Conservation (phyloP, 1,139 yeast genomes). For the Diutina scorzettiae region DNA sequence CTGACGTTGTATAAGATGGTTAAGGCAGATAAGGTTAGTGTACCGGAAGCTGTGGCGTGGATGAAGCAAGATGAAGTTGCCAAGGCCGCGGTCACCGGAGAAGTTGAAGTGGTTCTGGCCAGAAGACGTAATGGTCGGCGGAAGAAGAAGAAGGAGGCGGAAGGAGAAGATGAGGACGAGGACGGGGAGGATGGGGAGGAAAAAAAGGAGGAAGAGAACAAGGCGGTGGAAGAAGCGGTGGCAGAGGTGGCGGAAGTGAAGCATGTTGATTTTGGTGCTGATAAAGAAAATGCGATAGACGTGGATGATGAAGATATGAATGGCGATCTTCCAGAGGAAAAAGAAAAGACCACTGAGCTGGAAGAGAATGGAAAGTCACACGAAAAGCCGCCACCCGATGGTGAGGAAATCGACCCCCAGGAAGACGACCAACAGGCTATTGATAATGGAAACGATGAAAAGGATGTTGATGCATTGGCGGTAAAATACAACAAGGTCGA, state of each 20-base stretch:
- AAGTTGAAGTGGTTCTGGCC: background rate
- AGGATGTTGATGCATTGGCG: no score
- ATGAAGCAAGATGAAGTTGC: conserved; percentile 22
- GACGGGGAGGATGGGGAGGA: background rate
- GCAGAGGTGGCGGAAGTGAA: background rate
- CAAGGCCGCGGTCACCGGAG: background rate
- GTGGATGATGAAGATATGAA: background rate
- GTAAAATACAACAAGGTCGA: no score
- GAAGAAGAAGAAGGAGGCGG: background rate
- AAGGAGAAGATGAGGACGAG: background rate
- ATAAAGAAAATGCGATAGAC: background rate
- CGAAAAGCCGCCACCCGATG: no score
- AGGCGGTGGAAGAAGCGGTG: background rate
- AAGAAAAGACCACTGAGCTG: background rate
- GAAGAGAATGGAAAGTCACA: background rate
- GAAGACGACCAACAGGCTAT: no score
- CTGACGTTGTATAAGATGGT: conserved; percentile 49
- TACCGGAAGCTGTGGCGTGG: conserved; percentile 24
- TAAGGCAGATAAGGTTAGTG: conserved; percentile 19
- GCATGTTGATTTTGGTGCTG: background rate
- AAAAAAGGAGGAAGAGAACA: background rate
- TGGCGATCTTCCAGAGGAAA: background rate
- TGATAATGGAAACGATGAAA: background rate
- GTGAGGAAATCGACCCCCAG: no score
- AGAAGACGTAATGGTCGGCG: background rate